Base-by-base conservation (phyloP, 164 flowering plant species). In the Akebia trifoliata region DNA sequence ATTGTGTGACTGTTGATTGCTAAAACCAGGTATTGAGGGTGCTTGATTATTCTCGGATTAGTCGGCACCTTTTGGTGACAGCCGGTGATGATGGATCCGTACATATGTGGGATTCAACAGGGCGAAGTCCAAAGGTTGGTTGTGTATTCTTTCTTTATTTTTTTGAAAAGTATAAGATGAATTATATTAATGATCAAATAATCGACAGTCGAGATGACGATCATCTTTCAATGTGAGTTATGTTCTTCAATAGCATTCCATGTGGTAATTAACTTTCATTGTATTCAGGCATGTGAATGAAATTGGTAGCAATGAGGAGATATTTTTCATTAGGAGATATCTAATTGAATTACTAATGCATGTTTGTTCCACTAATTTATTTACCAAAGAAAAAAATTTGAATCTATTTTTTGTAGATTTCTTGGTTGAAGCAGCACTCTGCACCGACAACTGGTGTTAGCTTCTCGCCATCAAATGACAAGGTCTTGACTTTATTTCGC, bases 61-160 rank as follows among this genome's bases (percentile, higher is more conserved):
- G 97, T 68, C 79, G 99, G 55, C 96, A 90, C 68, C 83, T 90
- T 68, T 70, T 94, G 75, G 95, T 85, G 70, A 87, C 95, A 42
- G 94, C 99, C 34, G 99, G 99, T 59, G 99, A 94, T 75, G 97
- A 87, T 75, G 97, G 99, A 18, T 83, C 97, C 31, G 68, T 86
- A 43, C 87, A 90, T 72, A 56, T 90, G 59, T 94, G 99, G 99
- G 99, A 94, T 72, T 84, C 97, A 36, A 88, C 95, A 55, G 89
- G 93, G 42, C 85, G 90, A 56, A 83, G 66, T 69, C 92, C 94
- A 54, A 94, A 94, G 96, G 99, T 94, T 9, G 46, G 57, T 54
- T 30, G 7, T 15, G 22, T 39, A 50, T 50, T 43, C 51, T 59
- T 40, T 42, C 4, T 8, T 21, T 6, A 1, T 45, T 18, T 32